phyloP scores from a whole-genome alignment of 441 rosid genomes.

The Adansonia rubrostipa region DNA sequence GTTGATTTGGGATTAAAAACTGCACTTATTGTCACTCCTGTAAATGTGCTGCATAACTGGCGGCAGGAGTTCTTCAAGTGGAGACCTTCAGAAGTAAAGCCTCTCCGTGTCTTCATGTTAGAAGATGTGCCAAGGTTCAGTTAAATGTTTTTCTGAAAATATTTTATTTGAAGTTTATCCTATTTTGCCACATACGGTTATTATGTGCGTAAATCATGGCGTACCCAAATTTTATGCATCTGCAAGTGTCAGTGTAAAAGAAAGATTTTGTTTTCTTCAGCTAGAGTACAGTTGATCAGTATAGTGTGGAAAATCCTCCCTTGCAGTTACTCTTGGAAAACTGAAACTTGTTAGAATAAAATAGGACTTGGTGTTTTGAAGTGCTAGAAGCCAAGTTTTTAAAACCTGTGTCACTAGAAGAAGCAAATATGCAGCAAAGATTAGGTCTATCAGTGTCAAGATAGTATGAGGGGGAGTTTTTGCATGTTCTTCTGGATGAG shows the following conservation, averaged over 20 bases:
- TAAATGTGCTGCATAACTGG: constrained; percentile 99
- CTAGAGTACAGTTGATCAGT: constrained; percentile 8
- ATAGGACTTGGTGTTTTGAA: constrained; percentile 1
- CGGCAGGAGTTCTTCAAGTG: constrained; percentile 93
- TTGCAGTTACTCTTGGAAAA: constrained; percentile 16
- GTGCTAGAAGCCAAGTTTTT: constrained; percentile 4
- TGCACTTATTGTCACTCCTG: constrained; percentile 95
- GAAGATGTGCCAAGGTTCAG: constrained; percentile 93
- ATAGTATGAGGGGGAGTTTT: background rate
- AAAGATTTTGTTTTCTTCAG: constrained; percentile 7
- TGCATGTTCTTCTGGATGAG: background rate
- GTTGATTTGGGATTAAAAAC: constrained; percentile 92
- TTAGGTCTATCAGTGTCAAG: constrained; percentile 12
- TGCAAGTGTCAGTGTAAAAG: constrained; percentile 14
- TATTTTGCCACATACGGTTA: background rate
- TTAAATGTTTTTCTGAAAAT: constrained; percentile 17
- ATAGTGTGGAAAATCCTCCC: constrained; percentile 4
- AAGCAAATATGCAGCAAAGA: background rate
- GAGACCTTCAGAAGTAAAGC: constrained; percentile 92
- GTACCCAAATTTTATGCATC: constrained; percentile 18
- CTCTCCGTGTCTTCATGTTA: constrained; percentile 89
- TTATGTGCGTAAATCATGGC: constrained; percentile 6
- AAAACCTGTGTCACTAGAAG: constrained; percentile 5
- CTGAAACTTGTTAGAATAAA: constrained; percentile 19
- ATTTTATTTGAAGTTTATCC: constrained; percentile 1